A percentile compares a stretch with the other conserved stretches of the same genome.
phyloP scores from a whole-genome alignment of 331 rosid genomes.

The Acacia concinna region DNA sequence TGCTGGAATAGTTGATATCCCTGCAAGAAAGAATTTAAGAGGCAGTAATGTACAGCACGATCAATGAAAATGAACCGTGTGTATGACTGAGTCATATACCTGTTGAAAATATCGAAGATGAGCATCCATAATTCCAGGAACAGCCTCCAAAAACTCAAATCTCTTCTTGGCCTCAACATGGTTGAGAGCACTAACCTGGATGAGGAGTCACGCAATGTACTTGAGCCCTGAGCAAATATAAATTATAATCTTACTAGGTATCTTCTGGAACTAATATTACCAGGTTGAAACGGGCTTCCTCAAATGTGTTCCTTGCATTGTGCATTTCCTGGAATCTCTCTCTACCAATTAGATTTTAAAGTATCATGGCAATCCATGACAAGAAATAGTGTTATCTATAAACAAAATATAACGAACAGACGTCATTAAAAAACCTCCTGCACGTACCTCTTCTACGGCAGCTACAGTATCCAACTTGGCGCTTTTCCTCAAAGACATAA shows the following conservation, averaged over 20 bases:
- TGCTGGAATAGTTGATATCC: constrained; percentile 61
- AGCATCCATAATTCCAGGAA: constrained; percentile 71
- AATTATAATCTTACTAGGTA: constrained; percentile 9
- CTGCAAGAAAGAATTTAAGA: constrained; percentile 37
- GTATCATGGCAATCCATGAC: constrained; percentile 44
- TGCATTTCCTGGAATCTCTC: constrained; percentile 70
- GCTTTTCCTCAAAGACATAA: constrained; percentile 69
- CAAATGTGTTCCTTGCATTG: constrained; percentile 62
- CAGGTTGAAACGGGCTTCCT: constrained; percentile 83
- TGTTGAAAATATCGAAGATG: constrained; percentile 80
- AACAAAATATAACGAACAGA: neutral
- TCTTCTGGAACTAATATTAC: constrained; percentile 45
- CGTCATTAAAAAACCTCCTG: constrained; percentile 13
- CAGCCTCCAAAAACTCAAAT: constrained; percentile 66
- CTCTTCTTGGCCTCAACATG: constrained; percentile 63
- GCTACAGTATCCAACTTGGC: constrained; percentile 64
- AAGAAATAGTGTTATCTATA: constrained; percentile 27
- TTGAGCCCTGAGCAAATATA: constrained; percentile 33
- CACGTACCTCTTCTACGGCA: constrained; percentile 62
- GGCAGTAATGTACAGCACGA: constrained; percentile 24
- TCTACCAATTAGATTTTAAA: constrained; percentile 62
- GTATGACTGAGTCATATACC: constrained; percentile 40
- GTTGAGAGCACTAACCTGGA: constrained; percentile 60
- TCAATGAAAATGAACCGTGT: neutral
- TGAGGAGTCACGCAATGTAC: constrained; percentile 20